phyloP scores from a whole-genome alignment of 164 flowering plant genomes.

The Pachysandra terminalis region DNA sequence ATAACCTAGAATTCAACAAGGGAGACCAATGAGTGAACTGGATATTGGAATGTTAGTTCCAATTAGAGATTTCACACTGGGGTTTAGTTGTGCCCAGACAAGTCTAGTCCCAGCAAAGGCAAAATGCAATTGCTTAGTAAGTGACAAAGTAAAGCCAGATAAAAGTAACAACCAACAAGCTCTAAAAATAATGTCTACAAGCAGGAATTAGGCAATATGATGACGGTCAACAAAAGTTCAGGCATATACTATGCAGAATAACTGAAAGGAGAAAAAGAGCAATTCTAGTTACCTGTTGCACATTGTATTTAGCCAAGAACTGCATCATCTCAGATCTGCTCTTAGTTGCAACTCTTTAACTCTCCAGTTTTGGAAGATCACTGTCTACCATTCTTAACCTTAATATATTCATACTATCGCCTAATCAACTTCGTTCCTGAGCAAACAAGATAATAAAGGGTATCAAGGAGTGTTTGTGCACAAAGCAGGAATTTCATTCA shows the following conservation, averaged over 20 bases:
- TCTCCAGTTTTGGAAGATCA: background rate
- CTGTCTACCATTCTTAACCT: background rate
- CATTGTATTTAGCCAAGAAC: background rate
- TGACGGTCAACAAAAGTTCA: background rate
- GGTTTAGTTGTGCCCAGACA: too few species aligned
- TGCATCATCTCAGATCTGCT: background rate
- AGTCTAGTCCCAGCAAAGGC: too few species aligned
- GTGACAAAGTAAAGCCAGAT: too few species aligned
- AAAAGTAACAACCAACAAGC: too few species aligned
- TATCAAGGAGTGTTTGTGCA: background rate
- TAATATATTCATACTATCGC: background rate
- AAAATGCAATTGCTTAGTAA: too few species aligned
- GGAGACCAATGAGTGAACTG: too few species aligned
- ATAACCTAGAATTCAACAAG: too few species aligned
- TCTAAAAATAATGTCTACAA: too few species aligned
- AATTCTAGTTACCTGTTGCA: background rate
- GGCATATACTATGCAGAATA: background rate
- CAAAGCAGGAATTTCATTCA: background rate
- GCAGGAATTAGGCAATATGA: background rate
- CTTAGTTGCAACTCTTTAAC: background rate
- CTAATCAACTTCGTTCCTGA: constrained; percentile 8
- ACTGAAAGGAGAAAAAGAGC: background rate
- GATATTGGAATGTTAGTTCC: too few species aligned
- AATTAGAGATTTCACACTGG: too few species aligned
- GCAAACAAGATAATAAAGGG: background rate